A percentile compares a stretch with the other conserved stretches of the same genome.
These are phyloP conservation scores for Diaporthe aspalathi DNA, from an alignment of 2,329 filamentous ascomycete species.

Conservation along the genomic window DNA sequence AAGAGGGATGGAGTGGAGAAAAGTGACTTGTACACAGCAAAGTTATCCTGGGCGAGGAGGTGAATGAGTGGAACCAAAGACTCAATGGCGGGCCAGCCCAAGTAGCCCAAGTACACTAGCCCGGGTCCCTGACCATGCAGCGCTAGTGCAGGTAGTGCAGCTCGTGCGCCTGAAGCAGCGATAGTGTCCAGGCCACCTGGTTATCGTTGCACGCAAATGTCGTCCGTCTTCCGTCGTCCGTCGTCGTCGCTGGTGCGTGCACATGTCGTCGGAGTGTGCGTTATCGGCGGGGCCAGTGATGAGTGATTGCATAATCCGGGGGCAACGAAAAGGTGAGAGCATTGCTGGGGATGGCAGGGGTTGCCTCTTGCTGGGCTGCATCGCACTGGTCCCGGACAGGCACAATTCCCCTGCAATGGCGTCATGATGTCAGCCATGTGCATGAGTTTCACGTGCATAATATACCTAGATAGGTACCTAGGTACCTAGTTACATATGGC, in stretches of 20 bases:
- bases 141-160: too few relatives aligned
- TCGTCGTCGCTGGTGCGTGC: neutral
- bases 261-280: constrained; percentile 3
- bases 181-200: too few relatives aligned
- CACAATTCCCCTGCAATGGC: neutral
- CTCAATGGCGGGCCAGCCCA: constrained; percentile 24
- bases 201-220: too few relatives aligned
- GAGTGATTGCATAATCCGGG: constrained; percentile 8
- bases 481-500: neutral
- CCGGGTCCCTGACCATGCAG: neutral
- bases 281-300: constrained; percentile 22
- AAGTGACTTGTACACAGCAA: constrained; percentile 26
- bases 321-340: constrained; percentile 5
- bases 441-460: constrained; percentile 21
- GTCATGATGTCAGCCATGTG: constrained; percentile 22
- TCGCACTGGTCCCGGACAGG: constrained; percentile 7
- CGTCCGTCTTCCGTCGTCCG: too few relatives aligned
- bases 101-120: neutral
- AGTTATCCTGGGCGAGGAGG: neutral
- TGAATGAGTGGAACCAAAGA: constrained; percentile 20
- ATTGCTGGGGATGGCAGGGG: constrained; percentile 9
- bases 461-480: too few relatives aligned
- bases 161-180: too few relatives aligned
- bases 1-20: constrained; percentile 18
- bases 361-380: neutral